Evolutionary conservation across 768 basidiomycete genomes (phyloP), one percentile per base, ranked within the genome.

Genomic region (Agaricus blazei): DNA sequence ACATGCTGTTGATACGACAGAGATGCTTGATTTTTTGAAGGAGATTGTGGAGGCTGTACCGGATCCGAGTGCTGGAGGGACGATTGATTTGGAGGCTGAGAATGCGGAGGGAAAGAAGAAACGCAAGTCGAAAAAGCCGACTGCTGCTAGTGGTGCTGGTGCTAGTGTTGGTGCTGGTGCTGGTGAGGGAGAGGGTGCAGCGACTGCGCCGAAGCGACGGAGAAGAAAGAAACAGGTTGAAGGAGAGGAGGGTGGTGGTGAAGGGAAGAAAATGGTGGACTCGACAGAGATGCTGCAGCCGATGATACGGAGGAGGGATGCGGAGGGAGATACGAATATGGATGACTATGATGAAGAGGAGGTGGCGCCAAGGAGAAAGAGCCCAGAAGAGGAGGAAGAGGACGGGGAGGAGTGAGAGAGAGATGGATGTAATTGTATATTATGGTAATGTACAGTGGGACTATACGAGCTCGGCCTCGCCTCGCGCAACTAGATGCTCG

Each of bases 11-110:
- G 88, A 90, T 55, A 86, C 84, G 14, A 88, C 85, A 9, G 87
- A 93, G 60, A 90, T 85, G 76, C 84, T 98, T 48, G 96, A 98
- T 69, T 98, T 98, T 70, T 80, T 98, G 31, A 89, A 91, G 66
- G 94, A 98, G 66, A 84, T 97, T 51, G 93, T 96, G 24, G 84
- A 88, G 64, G 72, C 76, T 36, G 84, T 96, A 5, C 88, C 91
- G 0, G 94, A 98, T 69, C 94, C 94, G 0, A 88, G 90, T 3
- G 84, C 84, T 19, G 89, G 90, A 9, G 90, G 87, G 2, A 90
- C 87, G 0, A 82, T 89, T 42, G 84, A 88, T 63, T 68, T 90
- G 14, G 86, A 87, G 46, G 75, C 76, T 12, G 87, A 87, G 62
- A 75, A 69, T 23, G 70, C 74, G 6, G 80, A 83, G 48, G 70